phyloP scores from a whole-genome alignment of 495 filamentous ascomycete species.

The Aspergillus affinis region DNA sequence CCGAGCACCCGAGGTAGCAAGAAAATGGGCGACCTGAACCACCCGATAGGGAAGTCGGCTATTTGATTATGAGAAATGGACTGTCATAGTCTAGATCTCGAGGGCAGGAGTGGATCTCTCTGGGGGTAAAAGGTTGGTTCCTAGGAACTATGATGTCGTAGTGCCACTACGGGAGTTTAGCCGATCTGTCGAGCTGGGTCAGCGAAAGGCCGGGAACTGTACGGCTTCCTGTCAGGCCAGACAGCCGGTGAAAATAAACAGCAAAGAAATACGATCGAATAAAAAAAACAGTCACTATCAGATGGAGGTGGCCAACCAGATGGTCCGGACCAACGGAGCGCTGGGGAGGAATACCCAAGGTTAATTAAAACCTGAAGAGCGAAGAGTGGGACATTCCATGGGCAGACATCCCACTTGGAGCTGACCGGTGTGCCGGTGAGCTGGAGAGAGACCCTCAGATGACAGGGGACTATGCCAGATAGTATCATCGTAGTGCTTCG shows the following conservation, averaged over 20 bases:
- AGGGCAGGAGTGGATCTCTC: neutral
- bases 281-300: neutral
- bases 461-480: neutral
- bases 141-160: neutral
- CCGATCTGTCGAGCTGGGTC: neutral
- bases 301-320: slow-evolving; percentile 3
- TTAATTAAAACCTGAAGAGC: neutral
- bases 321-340: slow-evolving; percentile 12
- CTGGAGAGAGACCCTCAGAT: neutral
- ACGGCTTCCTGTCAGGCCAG: neutral
- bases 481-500: neutral
- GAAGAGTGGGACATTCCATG: neutral
- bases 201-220: neutral
- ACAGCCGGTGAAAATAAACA: neutral
- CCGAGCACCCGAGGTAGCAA: slow-evolving; percentile 27
- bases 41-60: slow-evolving; percentile 15
- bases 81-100: neutral
- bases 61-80: neutral
- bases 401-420: neutral
- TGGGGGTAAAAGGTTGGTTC: neutral
- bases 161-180: neutral
- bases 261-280: neutral
- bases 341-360: neutral
- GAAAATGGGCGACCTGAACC: slow-evolving; percentile 18
- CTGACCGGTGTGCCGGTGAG: slow-evolving; percentile 28